Base-by-base conservation (phyloP, 257 asterid species). In the Cruciata laevipes region DNA sequence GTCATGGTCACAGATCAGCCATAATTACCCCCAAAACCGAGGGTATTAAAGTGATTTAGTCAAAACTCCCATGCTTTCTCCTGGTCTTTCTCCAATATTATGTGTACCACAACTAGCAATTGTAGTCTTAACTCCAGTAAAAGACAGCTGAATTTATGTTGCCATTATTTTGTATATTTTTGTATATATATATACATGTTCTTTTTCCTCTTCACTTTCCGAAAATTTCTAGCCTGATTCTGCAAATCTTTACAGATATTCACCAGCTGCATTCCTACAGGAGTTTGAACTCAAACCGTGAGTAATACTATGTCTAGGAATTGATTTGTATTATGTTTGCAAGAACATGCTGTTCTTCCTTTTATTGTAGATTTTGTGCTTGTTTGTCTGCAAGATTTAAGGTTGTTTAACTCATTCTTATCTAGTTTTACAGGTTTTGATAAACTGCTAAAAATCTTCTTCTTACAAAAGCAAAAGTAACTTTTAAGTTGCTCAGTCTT, bases 371-470 rank as follows among this genome's bases (percentile, higher is more conserved):
- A 3, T 13, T 44, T 35, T 63, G 75, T 71, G 71, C 55, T 75
- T 75, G 70, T 75, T 67, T 69, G 65, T 80, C 70, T 56, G 77
- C 79, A 42, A 6, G 37, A 59, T 72, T 74, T 38, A 52, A 25
- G 73, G 77, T 11, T 11, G 53, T n/a, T n/a, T n/a, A n/a, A n/a
- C n/a, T n/a, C n/a, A n/a, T n/a, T n/a, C n/a, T n/a, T n/a, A n/a
- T n/a, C n/a, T n/a, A n/a, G n/a, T n/a, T n/a, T n/a, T n/a, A n/a
- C n/a, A n/a, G n/a, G n/a, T n/a, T n/a, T n/a, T n/a, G n/a, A n/a
- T n/a, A n/a, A n/a, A n/a, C n/a, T n/a, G n/a, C n/a, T n/a, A n/a
- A n/a, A n/a, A n/a, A n/a, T n/a, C n/a, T n/a, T n/a, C n/a, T n/a
- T n/a, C n/a, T n/a, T n/a, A n/a, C n/a, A n/a, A n/a, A n/a, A n/a